phyloP scores from a whole-genome alignment of 169 alveolate genomes.

The Plasmodium blacklocki region DNA sequence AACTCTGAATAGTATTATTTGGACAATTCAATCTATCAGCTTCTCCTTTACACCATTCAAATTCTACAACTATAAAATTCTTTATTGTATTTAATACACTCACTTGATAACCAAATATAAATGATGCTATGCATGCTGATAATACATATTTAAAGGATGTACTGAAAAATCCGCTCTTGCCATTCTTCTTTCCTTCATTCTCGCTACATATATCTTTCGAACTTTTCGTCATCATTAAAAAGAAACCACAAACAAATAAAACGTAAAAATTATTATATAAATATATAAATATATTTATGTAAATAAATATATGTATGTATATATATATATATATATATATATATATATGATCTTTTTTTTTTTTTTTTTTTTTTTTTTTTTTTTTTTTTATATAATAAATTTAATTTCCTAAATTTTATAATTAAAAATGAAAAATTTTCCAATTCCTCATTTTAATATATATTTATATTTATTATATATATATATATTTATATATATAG shows the following conservation, averaged over 20 bases:
- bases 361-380: too few relatives aligned
- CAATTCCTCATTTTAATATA: neutral
- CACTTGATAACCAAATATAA: constrained; percentile 81
- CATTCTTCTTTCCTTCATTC: neutral
- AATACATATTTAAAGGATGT: constrained; percentile 40
- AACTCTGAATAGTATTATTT: constrained; percentile 55
- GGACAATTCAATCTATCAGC: constrained; percentile 16
- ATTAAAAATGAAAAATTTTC: too few relatives aligned
- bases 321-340: neutral
- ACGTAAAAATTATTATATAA: too few relatives aligned
- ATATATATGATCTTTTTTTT: neutral
- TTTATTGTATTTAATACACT: constrained; percentile 80
- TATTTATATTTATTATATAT: neutral
- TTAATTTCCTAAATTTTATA: too few relatives aligned
- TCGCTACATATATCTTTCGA: constrained; percentile 17
- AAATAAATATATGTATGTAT: neutral
- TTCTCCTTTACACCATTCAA: constrained; percentile 82
- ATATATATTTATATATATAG: neutral
- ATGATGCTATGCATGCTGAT: constrained; percentile 81
- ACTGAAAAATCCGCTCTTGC: constrained; percentile 20
- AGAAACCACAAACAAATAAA: too few relatives aligned
- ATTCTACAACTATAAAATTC: constrained; percentile 81
- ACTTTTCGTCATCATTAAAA: constrained; percentile 6
- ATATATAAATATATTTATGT: neutral
- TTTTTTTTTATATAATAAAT: too few relatives aligned